phyloP scores from a whole-genome alignment of 2,329 filamentous ascomycete species.

The Microcyclospora pomicola region DNA sequence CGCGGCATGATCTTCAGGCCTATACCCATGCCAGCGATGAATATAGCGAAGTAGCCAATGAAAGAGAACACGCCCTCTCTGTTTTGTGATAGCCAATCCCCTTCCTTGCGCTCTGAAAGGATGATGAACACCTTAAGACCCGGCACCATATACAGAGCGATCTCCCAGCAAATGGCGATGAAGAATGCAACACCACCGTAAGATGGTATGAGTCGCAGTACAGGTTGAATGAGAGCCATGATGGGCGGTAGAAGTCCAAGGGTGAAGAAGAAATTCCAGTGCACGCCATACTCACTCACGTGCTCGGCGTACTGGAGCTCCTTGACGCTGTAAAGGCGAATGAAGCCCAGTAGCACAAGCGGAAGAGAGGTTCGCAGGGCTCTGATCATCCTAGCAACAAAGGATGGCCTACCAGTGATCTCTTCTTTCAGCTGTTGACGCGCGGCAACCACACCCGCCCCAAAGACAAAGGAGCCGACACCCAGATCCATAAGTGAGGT shows the following conservation, averaged over 20 bases:
- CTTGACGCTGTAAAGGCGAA: slow-evolving; percentile 80
- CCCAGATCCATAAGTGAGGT: slow-evolving; percentile 98
- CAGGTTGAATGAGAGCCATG: slow-evolving; percentile 65
- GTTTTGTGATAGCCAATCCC: slow-evolving; percentile 71
- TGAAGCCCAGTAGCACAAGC: slow-evolving; percentile 62
- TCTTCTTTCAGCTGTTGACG: slow-evolving; percentile 59
- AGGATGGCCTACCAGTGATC: slow-evolving; percentile 25
- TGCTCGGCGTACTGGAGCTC: slow-evolving; percentile 93
- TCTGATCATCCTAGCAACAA: slow-evolving; percentile 45
- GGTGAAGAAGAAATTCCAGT: slow-evolving; percentile 99
- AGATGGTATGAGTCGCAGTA: slow-evolving; percentile 57
- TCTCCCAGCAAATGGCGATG: slow-evolving; percentile 57
- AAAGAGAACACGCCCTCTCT: slow-evolving; percentile 94
- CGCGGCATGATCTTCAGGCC: slow-evolving; percentile 67
- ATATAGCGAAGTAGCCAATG: slow-evolving; percentile 85
- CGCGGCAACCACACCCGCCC: slow-evolving; percentile 79
- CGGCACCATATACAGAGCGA: slow-evolving; percentile 56
- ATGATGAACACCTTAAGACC: slow-evolving; percentile 71
- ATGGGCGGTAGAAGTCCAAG: slow-evolving; percentile 79
- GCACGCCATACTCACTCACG: slow-evolving; percentile 91
- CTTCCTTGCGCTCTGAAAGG: slow-evolving; percentile 54
- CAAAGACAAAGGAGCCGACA: slow-evolving; percentile 95
- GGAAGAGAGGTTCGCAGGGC: slow-evolving; percentile 73
- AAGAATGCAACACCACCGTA: slow-evolving; percentile 62
- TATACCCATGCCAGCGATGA: slow-evolving; percentile 72